These are phyloP conservation scores for Biscogniauxia sp. DNA, from an alignment of 2,329 filamentous ascomycete species.

Conservation along the genomic window DNA sequence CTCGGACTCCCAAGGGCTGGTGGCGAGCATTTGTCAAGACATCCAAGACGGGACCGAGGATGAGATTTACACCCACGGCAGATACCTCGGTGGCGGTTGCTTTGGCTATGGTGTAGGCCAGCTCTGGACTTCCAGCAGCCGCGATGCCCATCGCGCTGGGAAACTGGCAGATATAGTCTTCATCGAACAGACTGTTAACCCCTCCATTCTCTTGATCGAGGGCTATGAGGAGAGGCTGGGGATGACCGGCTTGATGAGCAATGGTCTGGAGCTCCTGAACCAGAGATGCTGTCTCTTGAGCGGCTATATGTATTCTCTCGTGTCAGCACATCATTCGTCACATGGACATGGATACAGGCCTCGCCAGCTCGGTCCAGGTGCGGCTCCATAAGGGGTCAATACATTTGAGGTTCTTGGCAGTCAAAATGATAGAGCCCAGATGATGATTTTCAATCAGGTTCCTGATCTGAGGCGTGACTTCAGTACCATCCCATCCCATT, in stretches of 20 bases:
- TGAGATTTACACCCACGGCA: conserved; percentile 92
- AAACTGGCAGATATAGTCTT: conserved; percentile 93
- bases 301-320: conserved; percentile 55
- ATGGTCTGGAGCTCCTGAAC: conserved; percentile 92
- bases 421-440: conserved; percentile 81
- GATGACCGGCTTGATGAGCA: conserved; percentile 85
- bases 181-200: conserved; percentile 94
- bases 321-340: conserved; percentile 31
- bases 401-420: conserved; percentile 85
- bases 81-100: conserved; percentile 90
- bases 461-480: conserved; percentile 79
- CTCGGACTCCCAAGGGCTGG: conserved; percentile 85
- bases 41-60: conserved; percentile 89
- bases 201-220: conserved; percentile 98
- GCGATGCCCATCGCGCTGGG: conserved; percentile 96
- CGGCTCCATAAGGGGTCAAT: conserved; percentile 16
- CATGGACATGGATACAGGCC: conserved; percentile 3
- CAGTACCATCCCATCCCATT: conserved; percentile 83
- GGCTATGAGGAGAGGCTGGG: conserved; percentile 83
- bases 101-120: conserved; percentile 88
- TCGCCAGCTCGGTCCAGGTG: conserved; percentile 5
- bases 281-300: conserved; percentile 81
- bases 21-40: conserved; percentile 91
- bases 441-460: conserved; percentile 80
- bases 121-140: conserved; percentile 80